Evolutionary conservation across 2,329 filamentous ascomycete genomes (phyloP).

Genomic region (Aspergillus costaricaensis): DNA sequence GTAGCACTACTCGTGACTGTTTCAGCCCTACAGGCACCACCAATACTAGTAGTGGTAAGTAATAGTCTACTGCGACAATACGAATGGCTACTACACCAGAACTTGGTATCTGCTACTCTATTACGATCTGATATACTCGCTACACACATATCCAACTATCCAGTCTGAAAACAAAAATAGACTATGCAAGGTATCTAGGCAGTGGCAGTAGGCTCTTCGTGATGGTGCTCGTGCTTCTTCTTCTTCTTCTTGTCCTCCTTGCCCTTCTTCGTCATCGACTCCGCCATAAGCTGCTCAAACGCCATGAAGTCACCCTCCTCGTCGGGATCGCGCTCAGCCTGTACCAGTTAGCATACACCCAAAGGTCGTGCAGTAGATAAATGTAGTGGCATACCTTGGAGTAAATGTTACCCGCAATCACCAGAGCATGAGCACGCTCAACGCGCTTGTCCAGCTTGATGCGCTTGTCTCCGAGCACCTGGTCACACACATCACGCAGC

Average conservation of each 20-base stretch:
- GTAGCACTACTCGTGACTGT: too few relatives aligned
- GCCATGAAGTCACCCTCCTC: conserved; percentile 99
- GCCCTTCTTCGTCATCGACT: conserved; percentile 93
- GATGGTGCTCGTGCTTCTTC: conserved; percentile 43
- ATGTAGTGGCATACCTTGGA: conserved; percentile 64
- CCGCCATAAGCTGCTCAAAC: conserved; percentile 96
- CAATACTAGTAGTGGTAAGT: too few relatives aligned
- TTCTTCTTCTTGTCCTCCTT: conserved; percentile 73
- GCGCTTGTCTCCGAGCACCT: conserved; percentile 76
- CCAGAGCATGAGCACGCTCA: conserved; percentile 85
- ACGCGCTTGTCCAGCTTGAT: conserved; percentile 81
- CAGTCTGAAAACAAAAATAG: conserved; percentile 2
- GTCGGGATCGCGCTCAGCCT: conserved; percentile 87
- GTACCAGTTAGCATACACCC: conserved; percentile 15
- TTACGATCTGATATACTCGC: background rate
- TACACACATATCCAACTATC: conserved; percentile 11
- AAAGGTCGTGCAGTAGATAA: background rate
- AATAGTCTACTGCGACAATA: too few relatives aligned
- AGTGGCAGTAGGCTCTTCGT: conserved; percentile 17
- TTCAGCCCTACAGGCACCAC: too few relatives aligned
- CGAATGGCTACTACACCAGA: background rate
- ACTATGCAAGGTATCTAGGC: conserved; percentile 5
- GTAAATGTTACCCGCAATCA: conserved; percentile 87
- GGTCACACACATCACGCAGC: conserved; percentile 89
- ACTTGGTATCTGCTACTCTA: too few relatives aligned